Base-by-base conservation (phyloP, 352 stramenopile species). In the Labyrinthula sp. region DNA sequence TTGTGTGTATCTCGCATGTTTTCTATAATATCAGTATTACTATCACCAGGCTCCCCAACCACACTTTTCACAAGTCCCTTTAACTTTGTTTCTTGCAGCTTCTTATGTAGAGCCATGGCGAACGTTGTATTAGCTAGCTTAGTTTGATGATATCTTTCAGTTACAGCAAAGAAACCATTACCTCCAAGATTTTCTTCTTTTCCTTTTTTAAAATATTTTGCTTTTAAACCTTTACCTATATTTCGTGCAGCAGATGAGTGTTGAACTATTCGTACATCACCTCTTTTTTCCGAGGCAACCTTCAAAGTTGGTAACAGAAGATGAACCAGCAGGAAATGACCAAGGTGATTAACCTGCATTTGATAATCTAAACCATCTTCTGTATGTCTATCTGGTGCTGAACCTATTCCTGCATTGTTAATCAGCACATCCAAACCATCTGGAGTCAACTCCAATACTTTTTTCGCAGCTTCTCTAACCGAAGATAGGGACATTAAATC, bases 101-200 rank as follows among this genome's bases (percentile, higher is more conserved):
- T 70, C 20, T 73, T 65, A 47, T 88, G 67, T 1, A 94, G 56
- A 56, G 90, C 83, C 52, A 79, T 70, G 2, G 78, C 72, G 54
- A 94, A 94, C 3, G 92, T 61, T 45, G 92, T 74, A 57, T 92
- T 93, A 39, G 67, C 71, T 23, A 93, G 63, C 62, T 95, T 95
- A 40, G 73, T 88, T 35, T 72, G 62, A 52, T 75, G 65, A 52
- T 94, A 94, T 1, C 65, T n/a, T n/a, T n/a, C n/a, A 33, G 12
- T 33, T 21, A 31, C 9, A 3, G 14, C 6, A n/a, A n/a, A n/a
- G n/a, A n/a, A n/a, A 3, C 3, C 31, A n/a, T 72, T 45, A 24
- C 64, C 64, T 21, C 66, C 66, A 8, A 73, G 38, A 33, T 56
- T 60, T 12, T 60, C 63, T 26, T 48, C 63, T n/a, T n/a, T n/a